Evolutionary conservation across 2,329 filamentous ascomycete genomes (phyloP), one percentile per base, ranked within the genome.

Genomic region (Paecilomyces niveus): DNA sequence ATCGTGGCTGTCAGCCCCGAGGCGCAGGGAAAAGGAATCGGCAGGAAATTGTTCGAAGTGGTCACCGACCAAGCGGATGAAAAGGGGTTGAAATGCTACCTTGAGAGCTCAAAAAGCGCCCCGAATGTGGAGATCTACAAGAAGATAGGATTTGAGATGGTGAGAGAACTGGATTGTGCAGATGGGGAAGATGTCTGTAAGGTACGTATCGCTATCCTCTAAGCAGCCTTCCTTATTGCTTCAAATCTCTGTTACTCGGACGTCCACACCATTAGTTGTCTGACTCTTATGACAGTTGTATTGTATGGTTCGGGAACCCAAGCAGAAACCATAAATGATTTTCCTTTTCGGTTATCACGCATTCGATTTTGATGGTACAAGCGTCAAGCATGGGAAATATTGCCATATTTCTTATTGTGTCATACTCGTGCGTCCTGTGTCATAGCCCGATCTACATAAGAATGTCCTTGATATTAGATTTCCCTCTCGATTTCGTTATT

Each of bases 61-160:
- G 85, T 90, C 6, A 84, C 86, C 15, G 76, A 81, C 49, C 75
- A 75, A 65, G 88, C 88, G 9, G 88, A 91, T 70, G 72, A 72
- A 4, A 85, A 90, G 68, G 82, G 83, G 0, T 80, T 83, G 65
- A 80, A 76, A 57, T 90, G 87, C 65, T 90, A 90, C 70, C 73
- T 91, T 59, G 88, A 91, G 72, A 89, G 86, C 32, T 87, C 84
- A 60, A 83, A 85, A 57, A 83, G 83, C 39, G 80, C 82, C 60
- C 88, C 88, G 0, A 91, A 90, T 65, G 81, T 88, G 68, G 78
- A 80, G 32, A 90, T 91, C 22, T 91, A 91, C 69, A 81, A 86
- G 63, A 81, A 80, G 59, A 82, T 89, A 79, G 88, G 87, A 4
- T 91, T 90, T 70, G 75, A 79, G 66, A 75, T 88, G 57, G 81